Evolutionary conservation across 2,329 filamentous ascomycete species (phyloP).

Genomic region (Epichloe gansuensis): DNA sequence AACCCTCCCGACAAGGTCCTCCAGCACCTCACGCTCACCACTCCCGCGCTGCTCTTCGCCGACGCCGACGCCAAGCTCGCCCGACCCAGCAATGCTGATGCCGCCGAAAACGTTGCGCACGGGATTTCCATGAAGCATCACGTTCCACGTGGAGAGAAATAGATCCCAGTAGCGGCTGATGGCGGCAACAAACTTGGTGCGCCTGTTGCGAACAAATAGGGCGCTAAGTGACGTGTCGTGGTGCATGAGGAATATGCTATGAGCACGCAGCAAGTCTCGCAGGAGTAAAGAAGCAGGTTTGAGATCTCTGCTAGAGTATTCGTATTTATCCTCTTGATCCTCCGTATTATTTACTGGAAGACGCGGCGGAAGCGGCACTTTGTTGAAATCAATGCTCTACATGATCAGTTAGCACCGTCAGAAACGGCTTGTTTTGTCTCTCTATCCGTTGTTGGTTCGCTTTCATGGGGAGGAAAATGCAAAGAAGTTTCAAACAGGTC

Average conservation of each 20-base stretch:
- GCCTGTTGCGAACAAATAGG: constrained; percentile 51
- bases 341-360: constrained; percentile 29
- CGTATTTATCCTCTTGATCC: constrained; percentile 36
- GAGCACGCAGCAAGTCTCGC: constrained; percentile 70
- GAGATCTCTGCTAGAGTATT: constrained; percentile 85
- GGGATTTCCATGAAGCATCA: constrained; percentile 83
- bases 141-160: constrained; percentile 65
- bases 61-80: constrained; percentile 85
- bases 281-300: constrained; percentile 69
- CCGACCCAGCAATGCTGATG: constrained; percentile 78
- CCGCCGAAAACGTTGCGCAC: constrained; percentile 67
- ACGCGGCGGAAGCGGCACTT: constrained; percentile 48
- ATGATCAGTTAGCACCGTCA: constrained; percentile 1
- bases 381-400: constrained; percentile 60
- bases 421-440: not conserved
- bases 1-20: constrained; percentile 69
- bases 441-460: not conserved
- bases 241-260: constrained; percentile 76
- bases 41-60: constrained; percentile 93
- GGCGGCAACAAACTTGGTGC: constrained; percentile 57
- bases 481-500: not conserved
- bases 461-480: no score
- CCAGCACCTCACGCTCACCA: constrained; percentile 83
- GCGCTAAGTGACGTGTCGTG: constrained; percentile 64
- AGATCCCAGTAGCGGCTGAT: constrained; percentile 73